A percentile compares a stretch with the other conserved stretches of the same genome.
Conservation (phyloP, 805 yeast genomes). For the Starmerella vitae region DNA sequence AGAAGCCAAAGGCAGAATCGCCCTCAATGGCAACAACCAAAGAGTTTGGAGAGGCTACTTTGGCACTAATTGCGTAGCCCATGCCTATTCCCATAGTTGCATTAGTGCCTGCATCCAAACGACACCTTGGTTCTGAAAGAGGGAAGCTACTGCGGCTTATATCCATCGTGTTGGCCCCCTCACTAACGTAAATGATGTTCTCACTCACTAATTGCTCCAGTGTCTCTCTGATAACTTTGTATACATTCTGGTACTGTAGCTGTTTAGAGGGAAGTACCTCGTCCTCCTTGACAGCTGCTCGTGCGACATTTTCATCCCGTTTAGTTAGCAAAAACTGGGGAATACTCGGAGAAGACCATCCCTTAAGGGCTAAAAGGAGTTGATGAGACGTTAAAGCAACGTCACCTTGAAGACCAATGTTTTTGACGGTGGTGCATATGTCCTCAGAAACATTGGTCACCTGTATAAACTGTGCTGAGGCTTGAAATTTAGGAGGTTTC, state of each 20-base stretch:
- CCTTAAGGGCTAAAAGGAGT: constrained; percentile 25
- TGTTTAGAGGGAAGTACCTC: constrained; percentile 3
- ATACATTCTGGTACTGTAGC: constrained; percentile 42
- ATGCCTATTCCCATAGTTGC: constrained; percentile 69
- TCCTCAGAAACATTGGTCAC: constrained; percentile 43
- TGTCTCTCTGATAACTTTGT: constrained; percentile 35
- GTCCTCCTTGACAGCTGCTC: constrained; percentile 25
- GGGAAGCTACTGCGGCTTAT: constrained; percentile 50
- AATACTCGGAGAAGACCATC: constrained; percentile 29
- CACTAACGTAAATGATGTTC: constrained; percentile 38
- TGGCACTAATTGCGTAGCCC: constrained; percentile 57
- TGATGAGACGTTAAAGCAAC: constrained; percentile 32
- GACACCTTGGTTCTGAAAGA: constrained; percentile 36
- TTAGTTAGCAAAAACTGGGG: constrained; percentile 22
- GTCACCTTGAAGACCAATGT: constrained; percentile 46
- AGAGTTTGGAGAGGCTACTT: constrained; percentile 32
- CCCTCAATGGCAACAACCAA: constrained; percentile 52
- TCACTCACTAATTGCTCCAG: constrained; percentile 20
- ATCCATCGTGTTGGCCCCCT: constrained; percentile 74
- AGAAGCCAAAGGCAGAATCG: constrained; percentile 67
- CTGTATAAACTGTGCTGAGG: constrained; percentile 40
- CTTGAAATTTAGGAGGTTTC: constrained; percentile 38
- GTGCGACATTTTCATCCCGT: constrained; percentile 25
- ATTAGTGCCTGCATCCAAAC: constrained; percentile 62
- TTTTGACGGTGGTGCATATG: constrained; percentile 33